These are phyloP conservation scores for Nannochloropsis salina DNA, from an alignment of 108 stramenopile species.

Conservation along the genomic window DNA sequence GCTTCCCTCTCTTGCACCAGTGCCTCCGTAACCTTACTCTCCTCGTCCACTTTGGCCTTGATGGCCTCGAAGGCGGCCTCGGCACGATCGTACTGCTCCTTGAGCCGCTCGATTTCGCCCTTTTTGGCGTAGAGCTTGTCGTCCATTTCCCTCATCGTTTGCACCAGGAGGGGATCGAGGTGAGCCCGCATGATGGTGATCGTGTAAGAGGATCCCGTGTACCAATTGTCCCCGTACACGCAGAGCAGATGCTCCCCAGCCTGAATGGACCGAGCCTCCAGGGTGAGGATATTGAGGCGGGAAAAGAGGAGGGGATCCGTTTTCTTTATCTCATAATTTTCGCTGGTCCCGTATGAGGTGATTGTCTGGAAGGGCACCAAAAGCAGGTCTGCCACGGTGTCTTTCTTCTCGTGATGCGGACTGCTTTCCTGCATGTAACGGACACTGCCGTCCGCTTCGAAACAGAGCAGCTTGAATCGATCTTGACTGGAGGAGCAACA, in stretches of 20 bases:
- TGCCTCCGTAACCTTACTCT: neutral
- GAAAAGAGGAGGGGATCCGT: neutral
- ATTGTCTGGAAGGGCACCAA: neutral
- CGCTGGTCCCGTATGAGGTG: neutral
- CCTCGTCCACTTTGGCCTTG: neutral
- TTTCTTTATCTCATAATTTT: neutral
- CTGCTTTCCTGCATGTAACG: slow-evolving; percentile 7
- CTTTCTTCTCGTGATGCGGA: neutral
- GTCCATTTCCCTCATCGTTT: neutral
- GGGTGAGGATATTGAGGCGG: neutral
- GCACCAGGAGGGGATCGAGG: neutral
- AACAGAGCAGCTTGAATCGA: neutral
- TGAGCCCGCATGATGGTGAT: neutral
- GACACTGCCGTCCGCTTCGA: neutral
- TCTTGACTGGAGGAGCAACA: slow-evolving; percentile 15
- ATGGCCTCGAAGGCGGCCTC: neutral
- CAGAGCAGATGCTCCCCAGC: neutral
- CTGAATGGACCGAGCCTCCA: neutral
- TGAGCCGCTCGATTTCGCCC: neutral
- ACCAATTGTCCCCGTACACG: slow-evolving; percentile 15
- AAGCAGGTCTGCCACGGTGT: neutral
- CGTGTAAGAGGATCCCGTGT: neutral
- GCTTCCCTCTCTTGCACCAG: neutral
- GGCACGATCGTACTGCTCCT: slow-evolving; percentile 9
- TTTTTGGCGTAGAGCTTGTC: neutral